phyloP scores from a whole-genome alignment of 495 filamentous ascomycete genomes.

The Aspergillus baeticus region DNA sequence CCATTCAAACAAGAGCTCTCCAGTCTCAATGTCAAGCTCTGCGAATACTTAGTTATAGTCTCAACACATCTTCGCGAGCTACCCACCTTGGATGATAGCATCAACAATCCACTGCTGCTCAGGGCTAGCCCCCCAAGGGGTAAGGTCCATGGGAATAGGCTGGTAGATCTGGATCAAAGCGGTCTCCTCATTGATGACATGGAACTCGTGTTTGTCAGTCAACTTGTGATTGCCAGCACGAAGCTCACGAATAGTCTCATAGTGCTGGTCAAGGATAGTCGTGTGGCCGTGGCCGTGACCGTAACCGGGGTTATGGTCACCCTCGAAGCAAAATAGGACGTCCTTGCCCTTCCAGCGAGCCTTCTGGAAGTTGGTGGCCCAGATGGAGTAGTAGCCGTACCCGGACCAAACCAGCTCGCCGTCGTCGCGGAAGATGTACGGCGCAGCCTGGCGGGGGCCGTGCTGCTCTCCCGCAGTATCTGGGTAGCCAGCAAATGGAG shows the following conservation, averaged over 20 bases:
- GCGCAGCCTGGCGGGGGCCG: slow-evolving; percentile 53
- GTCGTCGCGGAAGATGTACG: slow-evolving; percentile 55
- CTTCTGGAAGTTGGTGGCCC: slow-evolving; percentile 47
- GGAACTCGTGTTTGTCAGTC: slow-evolving; percentile 55
- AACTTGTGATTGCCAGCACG: slow-evolving; percentile 52
- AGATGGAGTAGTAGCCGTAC: slow-evolving; percentile 54
- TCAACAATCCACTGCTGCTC: slow-evolving; percentile 45
- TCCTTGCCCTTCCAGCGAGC: slow-evolving; percentile 51
- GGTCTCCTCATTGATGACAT: slow-evolving; percentile 43
- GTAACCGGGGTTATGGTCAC: slow-evolving; percentile 52
- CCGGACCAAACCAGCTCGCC: slow-evolving; percentile 58
- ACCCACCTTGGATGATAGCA: slow-evolving; percentile 41
- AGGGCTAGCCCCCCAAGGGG: slow-evolving; percentile 32
- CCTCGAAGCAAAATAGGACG: slow-evolving; percentile 53
- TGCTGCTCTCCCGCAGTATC: slow-evolving; percentile 38
- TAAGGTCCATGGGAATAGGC: slow-evolving; percentile 35
- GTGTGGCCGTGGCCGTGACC: slow-evolving; percentile 53
- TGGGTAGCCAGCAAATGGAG: slow-evolving; percentile 50
- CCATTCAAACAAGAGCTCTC: slow-evolving; percentile 43
- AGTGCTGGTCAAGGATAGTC: slow-evolving; percentile 50
- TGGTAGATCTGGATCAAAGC: slow-evolving; percentile 43
- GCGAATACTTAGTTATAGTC: neutral
- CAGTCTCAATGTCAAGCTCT: slow-evolving; percentile 41
- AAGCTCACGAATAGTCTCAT: slow-evolving; percentile 53
- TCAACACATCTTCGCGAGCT: neutral